These are phyloP conservation scores for Euphorbia schlechtendalii DNA, from an alignment of 441 rosid species.

Conservation along the genomic window DNA sequence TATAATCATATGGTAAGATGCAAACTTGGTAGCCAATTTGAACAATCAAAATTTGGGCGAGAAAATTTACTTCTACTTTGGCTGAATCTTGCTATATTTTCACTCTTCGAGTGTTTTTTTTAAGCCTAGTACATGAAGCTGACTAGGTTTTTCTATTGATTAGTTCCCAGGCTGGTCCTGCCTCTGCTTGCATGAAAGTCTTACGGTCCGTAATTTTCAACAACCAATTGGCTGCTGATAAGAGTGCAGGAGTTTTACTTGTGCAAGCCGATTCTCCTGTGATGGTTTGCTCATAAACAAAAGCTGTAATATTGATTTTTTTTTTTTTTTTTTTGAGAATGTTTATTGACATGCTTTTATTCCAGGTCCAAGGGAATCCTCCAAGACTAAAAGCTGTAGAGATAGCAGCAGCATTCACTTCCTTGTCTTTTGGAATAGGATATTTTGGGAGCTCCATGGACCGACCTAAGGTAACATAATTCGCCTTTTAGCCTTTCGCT, in stretches of 20 bases:
- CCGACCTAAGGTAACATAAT: slow-evolving; percentile 67
- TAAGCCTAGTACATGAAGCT: background rate
- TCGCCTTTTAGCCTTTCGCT: slow-evolving; percentile 3
- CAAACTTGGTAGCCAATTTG: background rate
- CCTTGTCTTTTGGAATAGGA: slow-evolving; percentile 81
- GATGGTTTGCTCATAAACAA: slow-evolving; percentile 32
- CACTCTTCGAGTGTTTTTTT: no score
- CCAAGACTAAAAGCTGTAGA: slow-evolving; percentile 64
- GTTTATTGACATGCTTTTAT: slow-evolving; percentile 17
- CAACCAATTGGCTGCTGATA: slow-evolving; percentile 33
- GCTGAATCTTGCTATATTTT: no score
- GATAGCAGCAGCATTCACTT: slow-evolving; percentile 82
- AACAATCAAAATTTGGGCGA: background rate
- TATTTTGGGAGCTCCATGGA: slow-evolving; percentile 71
- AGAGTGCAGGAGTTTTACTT: slow-evolving; percentile 64
- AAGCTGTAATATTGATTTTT: background rate
- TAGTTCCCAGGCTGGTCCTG: slow-evolving; percentile 90
- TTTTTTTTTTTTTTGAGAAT: background rate
- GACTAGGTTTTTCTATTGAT: slow-evolving; percentile 19
- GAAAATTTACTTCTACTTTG: background rate
- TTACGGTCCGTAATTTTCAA: slow-evolving; percentile 45
- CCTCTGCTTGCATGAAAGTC: slow-evolving; percentile 73
- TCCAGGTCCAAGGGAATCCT: slow-evolving; percentile 44
- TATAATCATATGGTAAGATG: background rate
- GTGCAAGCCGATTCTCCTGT: slow-evolving; percentile 75